A percentile compares a stretch with the other conserved stretches of the same genome.
phyloP scores from a whole-genome alignment of 371 early-diverging fungal genomes.

The Mortierella sp. region DNA sequence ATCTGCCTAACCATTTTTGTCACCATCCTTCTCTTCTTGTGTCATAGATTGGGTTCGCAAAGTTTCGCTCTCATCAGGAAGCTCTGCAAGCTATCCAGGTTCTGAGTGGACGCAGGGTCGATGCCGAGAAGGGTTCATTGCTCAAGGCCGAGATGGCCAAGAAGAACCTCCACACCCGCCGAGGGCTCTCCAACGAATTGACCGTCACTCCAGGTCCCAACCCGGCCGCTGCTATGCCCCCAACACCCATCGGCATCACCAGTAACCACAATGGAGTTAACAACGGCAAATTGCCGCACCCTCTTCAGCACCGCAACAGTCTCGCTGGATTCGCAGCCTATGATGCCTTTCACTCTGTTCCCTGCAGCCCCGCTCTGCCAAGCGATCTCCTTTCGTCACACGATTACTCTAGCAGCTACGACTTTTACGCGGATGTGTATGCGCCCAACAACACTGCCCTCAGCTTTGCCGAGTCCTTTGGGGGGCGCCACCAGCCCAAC shows the following conservation, averaged over 20 bases:
- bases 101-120: conserved; percentile 88
- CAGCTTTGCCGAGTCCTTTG: conserved; percentile 54
- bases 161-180: conserved; percentile 86
- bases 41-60: conserved; percentile 90
- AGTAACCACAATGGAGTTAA: conserved; percentile 40
- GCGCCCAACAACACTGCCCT: conserved; percentile 57
- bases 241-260: conserved; percentile 39
- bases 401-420: conserved; percentile 66
- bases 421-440: conserved; percentile 64
- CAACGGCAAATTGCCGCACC: conserved; percentile 37
- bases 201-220: conserved; percentile 22
- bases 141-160: conserved; percentile 97
- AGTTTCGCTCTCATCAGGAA: conserved; percentile 88
- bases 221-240: conserved; percentile 23
- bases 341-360: conserved; percentile 69
- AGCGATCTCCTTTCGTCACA: conserved; percentile 67
- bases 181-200: conserved; percentile 49
- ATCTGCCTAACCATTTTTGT: conserved; percentile 1
- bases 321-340: conserved; percentile 60
- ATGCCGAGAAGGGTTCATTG: conserved; percentile 85
- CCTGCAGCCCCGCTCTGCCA: conserved; percentile 65
- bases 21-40: not conserved
- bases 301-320: conserved; percentile 56
- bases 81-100: conserved; percentile 91
- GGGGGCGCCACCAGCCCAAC: conserved; percentile 37